Evolutionary conservation across 2,329 filamentous ascomycete species (phyloP).

Genomic region (Plenodomus tracheiphilus): DNA sequence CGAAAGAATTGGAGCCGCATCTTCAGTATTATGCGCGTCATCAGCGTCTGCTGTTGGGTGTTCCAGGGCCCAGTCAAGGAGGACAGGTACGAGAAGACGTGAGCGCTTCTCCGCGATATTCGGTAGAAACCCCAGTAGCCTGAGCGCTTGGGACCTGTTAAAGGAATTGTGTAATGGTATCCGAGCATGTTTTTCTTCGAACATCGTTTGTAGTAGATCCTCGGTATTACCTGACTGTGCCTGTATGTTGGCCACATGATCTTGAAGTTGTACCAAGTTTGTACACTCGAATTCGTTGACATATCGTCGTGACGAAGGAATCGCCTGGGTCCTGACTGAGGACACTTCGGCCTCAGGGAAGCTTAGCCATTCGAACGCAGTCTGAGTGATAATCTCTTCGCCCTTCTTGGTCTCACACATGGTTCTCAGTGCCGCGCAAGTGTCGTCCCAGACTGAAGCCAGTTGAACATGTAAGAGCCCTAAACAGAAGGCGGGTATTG

Average conservation of each 20-base stretch:
- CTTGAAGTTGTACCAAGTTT: constrained; percentile 63
- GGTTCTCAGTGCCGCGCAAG: constrained; percentile 72
- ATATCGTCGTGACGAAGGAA: constrained; percentile 30
- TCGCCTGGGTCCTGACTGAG: constrained; percentile 6
- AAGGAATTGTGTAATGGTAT: constrained; percentile 57
- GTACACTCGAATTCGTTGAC: constrained; percentile 83
- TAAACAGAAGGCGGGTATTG: constrained; percentile 82
- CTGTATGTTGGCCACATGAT: constrained; percentile 19
- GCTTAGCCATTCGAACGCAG: constrained; percentile 77
- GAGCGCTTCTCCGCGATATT: constrained; percentile 83
- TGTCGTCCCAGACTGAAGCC: constrained; percentile 85
- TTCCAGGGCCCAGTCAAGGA: constrained; percentile 72
- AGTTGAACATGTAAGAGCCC: constrained; percentile 86
- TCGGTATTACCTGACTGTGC: constrained; percentile 19
- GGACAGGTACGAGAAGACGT: constrained; percentile 79
- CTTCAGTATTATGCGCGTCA: neutral
- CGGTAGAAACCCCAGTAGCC: constrained; percentile 74
- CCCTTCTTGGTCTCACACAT: constrained; percentile 71
- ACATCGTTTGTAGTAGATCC: constrained; percentile 64
- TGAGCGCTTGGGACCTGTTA: constrained; percentile 76
- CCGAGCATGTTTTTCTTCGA: constrained; percentile 65
- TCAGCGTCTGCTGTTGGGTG: constrained; percentile 12
- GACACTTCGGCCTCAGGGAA: constrained; percentile 13
- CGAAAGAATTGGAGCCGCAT: constrained; percentile 17
- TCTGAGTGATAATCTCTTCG: constrained; percentile 70